Conservation (phyloP, 768 basidiomycete species). For the Pilatotrama ljubarskyi region DNA sequence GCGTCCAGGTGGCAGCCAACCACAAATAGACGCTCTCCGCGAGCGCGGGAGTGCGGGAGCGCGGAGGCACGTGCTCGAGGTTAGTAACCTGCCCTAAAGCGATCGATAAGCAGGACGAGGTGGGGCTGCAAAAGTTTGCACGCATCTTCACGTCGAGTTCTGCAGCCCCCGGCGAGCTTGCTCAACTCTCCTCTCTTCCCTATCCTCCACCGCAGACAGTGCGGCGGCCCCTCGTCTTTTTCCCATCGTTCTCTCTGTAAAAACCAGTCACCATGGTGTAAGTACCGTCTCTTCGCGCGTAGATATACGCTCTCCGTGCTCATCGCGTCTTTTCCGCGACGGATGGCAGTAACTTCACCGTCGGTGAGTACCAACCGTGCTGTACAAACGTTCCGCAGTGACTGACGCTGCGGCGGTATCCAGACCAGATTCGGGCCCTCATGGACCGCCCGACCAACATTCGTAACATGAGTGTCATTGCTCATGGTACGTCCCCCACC, state of each 20-base stretch:
- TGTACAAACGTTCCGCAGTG: neutral
- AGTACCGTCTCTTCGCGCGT: slow-evolving; percentile 36
- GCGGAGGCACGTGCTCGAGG: slow-evolving; percentile 11
- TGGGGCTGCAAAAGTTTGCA: slow-evolving; percentile 28
- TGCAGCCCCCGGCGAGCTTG: slow-evolving; percentile 34
- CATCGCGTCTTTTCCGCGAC: slow-evolving; percentile 32
- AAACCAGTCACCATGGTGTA: slow-evolving; percentile 79
- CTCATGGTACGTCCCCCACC: slow-evolving; percentile 63
- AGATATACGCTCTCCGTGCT: slow-evolving; percentile 1
- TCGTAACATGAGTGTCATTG: slow-evolving; percentile 94
- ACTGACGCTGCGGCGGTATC: slow-evolving; percentile 15
- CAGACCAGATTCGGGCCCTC: slow-evolving; percentile 84
- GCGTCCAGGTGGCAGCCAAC: neutral
- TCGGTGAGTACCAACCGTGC: slow-evolving; percentile 53
- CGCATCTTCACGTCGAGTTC: slow-evolving; percentile 23
- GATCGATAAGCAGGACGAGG: slow-evolving; percentile 43
- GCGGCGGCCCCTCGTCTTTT: slow-evolving; percentile 15
- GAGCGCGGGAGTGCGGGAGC: neutral
- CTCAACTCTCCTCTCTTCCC: slow-evolving; percentile 25
- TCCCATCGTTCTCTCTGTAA: slow-evolving; percentile 36
- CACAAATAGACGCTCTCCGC: neutral
- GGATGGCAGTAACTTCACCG: slow-evolving; percentile 77
- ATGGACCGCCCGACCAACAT: slow-evolving; percentile 93
- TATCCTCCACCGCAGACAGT: slow-evolving; percentile 13
- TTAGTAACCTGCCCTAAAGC: slow-evolving; percentile 45